These are phyloP conservation scores for Pulveroboletus sp. DNA, from an alignment of 768 basidiomycete species.

Conservation along the genomic window DNA sequence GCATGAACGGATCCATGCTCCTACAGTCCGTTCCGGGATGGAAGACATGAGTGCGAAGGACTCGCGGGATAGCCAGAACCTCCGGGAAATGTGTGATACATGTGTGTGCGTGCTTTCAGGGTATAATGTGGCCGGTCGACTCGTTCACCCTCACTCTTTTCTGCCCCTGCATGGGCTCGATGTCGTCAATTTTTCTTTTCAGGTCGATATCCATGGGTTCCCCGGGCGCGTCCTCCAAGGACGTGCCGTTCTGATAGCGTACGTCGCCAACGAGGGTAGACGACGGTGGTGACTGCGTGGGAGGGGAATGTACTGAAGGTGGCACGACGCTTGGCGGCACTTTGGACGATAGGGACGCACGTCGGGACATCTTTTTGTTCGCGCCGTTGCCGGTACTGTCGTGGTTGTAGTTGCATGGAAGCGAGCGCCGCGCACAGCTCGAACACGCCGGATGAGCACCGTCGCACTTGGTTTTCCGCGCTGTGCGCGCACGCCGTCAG, in stretches of 20 bases:
- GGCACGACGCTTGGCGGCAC: slow-evolving; percentile 18
- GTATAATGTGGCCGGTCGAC: slow-evolving; percentile 47
- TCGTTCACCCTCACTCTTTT: slow-evolving; percentile 76
- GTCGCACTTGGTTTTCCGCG: slow-evolving; percentile 87
- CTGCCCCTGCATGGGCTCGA: slow-evolving; percentile 46
- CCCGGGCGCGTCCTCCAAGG: slow-evolving; percentile 38
- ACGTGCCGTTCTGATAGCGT: slow-evolving; percentile 34
- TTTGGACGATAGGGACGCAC: slow-evolving; percentile 52
- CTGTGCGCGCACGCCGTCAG: slow-evolving; percentile 34
- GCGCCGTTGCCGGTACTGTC: slow-evolving; percentile 39
- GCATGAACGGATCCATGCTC: slow-evolving; percentile 24
- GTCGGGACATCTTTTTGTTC: slow-evolving; percentile 41
- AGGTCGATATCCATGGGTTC: slow-evolving; percentile 51
- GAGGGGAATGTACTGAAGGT: slow-evolving; percentile 44
- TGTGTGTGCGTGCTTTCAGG: slow-evolving; percentile 39
- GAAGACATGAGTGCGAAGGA: slow-evolving; percentile 22
- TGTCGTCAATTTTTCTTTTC: slow-evolving; percentile 57
- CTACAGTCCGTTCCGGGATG: slow-evolving; percentile 29
- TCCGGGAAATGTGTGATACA: slow-evolving; percentile 20
- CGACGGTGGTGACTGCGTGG: slow-evolving; percentile 52
- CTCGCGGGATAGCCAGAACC: slow-evolving; percentile 23
- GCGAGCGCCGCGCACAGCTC: slow-evolving; percentile 72
- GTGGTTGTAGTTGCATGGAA: slow-evolving; percentile 80
- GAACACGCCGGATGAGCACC: slow-evolving; percentile 82
- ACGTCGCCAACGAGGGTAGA: slow-evolving; percentile 33